Evolutionary conservation across 208 protist species (phyloP).

Genomic region (Trypanosoma lewisi): DNA sequence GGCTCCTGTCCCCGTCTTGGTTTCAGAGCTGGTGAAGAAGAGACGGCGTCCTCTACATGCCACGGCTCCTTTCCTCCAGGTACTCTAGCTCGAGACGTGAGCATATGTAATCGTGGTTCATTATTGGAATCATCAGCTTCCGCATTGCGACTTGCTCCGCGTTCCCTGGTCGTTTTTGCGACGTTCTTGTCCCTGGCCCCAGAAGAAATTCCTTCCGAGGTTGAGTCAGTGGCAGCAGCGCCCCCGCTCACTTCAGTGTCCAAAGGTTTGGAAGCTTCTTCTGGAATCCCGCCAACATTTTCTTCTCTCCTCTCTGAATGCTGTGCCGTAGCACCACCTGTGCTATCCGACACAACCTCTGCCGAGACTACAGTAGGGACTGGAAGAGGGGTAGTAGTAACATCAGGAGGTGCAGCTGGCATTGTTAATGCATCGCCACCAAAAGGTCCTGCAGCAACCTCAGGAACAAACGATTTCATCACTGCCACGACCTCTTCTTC

Average conservation of each 20-base stretch:
- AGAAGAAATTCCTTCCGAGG: not conserved
- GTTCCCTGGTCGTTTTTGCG: not conserved
- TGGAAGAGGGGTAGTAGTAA: not conserved
- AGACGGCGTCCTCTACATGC: not conserved
- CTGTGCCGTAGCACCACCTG: not conserved
- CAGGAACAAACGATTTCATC: not conserved
- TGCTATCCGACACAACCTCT: not conserved
- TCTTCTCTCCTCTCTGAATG: not conserved
- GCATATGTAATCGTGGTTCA: constrained; percentile 7
- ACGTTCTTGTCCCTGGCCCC: not conserved
- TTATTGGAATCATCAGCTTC: constrained; percentile 4
- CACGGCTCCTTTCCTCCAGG: not conserved
- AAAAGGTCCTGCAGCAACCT: not conserved
- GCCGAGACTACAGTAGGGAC: not conserved
- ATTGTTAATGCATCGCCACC: not conserved
- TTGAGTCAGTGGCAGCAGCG: not conserved
- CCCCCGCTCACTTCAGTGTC: not conserved
- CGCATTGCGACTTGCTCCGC: not conserved
- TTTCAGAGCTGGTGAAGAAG: not conserved
- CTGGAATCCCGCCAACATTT: not conserved
- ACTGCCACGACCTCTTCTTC: not conserved
- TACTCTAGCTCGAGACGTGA: not conserved
- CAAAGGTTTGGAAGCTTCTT: not conserved
- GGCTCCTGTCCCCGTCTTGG: not conserved
- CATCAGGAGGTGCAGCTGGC: not conserved